A percentile compares a stretch with the other conserved stretches of the same genome.
Conservation (phyloP, 1,284 basidiomycete species). For the Leccinum pachyderme region DNA sequence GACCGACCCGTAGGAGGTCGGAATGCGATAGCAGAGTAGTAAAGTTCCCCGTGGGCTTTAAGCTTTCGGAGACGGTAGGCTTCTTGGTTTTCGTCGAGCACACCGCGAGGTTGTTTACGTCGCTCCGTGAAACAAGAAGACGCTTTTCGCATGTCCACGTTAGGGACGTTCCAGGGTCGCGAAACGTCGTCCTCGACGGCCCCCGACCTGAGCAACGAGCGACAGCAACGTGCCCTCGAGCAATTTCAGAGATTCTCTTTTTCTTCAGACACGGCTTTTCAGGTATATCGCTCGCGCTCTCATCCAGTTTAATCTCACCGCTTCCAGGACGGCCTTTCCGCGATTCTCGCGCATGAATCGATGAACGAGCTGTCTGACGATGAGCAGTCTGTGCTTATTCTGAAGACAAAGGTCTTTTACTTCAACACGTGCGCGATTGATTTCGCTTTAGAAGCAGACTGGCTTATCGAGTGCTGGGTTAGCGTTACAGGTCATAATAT, state of each 20-base stretch:
- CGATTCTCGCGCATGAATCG: slow-evolving; percentile 44
- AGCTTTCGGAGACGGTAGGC: not conserved
- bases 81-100: slow-evolving; percentile 9
- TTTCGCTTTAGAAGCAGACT: slow-evolving; percentile 3
- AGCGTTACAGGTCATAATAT: slow-evolving; percentile 38
- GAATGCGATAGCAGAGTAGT: not conserved
- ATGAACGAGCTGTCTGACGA: slow-evolving; percentile 39
- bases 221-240: slow-evolving; percentile 28
- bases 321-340: slow-evolving; percentile 59
- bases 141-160: slow-evolving; percentile 14
- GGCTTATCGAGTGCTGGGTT: slow-evolving; percentile 6
- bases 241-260: slow-evolving; percentile 50
- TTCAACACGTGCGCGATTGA: slow-evolving; percentile 57
- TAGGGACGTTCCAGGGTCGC: slow-evolving; percentile 12
- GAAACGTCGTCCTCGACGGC: slow-evolving; percentile 6
- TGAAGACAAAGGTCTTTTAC: slow-evolving; percentile 63
- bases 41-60: not conserved
- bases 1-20: slow-evolving; percentile 3
- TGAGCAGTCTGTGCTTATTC: slow-evolving; percentile 47
- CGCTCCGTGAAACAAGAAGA: slow-evolving; percentile 1
- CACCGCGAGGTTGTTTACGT: slow-evolving; percentile 16
- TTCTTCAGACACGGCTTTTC: slow-evolving; percentile 53
- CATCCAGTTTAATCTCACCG: not conserved
- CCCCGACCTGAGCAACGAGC: slow-evolving; percentile 8
- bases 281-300: slow-evolving; percentile 40